phyloP scores from a whole-genome alignment of 2,329 filamentous ascomycete genomes.

The Trichoderma brevicompactum region DNA sequence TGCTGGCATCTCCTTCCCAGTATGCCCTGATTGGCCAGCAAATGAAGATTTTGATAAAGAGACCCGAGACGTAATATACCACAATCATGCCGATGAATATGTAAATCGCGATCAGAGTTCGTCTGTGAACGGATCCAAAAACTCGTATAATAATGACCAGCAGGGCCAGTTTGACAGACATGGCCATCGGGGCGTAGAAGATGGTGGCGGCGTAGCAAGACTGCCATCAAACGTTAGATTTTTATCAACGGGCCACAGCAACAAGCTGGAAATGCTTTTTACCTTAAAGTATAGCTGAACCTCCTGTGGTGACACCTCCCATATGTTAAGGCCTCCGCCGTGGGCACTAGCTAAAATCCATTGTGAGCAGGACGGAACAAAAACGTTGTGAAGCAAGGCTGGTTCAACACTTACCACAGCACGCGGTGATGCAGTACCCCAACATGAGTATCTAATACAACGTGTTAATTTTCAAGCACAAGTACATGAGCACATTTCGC shows the following conservation, averaged over 20 bases:
- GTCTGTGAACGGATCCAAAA: constrained; percentile 47
- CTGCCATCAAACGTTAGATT: constrained; percentile 33
- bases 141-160: constrained; percentile 50
- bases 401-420: constrained; percentile 32
- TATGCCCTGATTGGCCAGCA: constrained; percentile 49
- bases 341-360: constrained; percentile 35
- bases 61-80: constrained; percentile 47
- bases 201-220: constrained; percentile 49
- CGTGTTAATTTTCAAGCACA: not conserved
- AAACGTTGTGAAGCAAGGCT: not conserved
- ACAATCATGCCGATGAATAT: constrained; percentile 45
- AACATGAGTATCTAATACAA: constrained; percentile 36
- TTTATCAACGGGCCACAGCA: not conserved
- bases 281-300: constrained; percentile 45
- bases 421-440: constrained; percentile 36
- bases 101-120: constrained; percentile 46
- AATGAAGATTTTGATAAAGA: constrained; percentile 49
- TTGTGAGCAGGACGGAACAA: not conserved
- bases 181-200: constrained; percentile 51
- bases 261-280: not conserved
- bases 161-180: constrained; percentile 49
- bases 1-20: constrained; percentile 41
- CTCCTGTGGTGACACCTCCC: constrained; percentile 40
- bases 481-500: not conserved
- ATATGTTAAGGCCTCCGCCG: constrained; percentile 44